Evolutionary conservation across 1,139 yeast genomes (phyloP).

Genomic region (Candida anutae): DNA sequence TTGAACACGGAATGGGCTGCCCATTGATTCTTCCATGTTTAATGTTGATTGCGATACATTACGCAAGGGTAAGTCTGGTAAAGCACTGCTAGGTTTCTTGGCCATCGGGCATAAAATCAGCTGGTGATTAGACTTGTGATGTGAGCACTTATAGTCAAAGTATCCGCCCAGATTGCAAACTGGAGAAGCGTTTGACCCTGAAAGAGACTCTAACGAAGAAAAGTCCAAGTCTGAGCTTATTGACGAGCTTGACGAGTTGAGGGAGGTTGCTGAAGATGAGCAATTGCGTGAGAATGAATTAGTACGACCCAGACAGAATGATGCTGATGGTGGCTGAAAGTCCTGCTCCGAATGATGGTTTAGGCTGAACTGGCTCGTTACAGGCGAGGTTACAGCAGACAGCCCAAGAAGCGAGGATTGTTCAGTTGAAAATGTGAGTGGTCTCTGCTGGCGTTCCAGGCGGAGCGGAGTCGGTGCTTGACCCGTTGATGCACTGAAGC

Average conservation of each 20-base stretch:
- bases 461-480: slow-evolving; percentile 3
- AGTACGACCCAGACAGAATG: slow-evolving; percentile 17
- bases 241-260: slow-evolving; percentile 21
- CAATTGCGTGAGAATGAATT: slow-evolving; percentile 15
- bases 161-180: slow-evolving; percentile 12
- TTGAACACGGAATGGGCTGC: too few species aligned
- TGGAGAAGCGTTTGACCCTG: slow-evolving; percentile 20
- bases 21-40: too few species aligned
- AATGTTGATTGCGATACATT: too few species aligned
- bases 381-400: slow-evolving; percentile 6
- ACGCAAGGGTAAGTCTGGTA: too few species aligned
- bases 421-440: slow-evolving; percentile 18
- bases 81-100: too few species aligned
- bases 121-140: too few species aligned
- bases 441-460: slow-evolving; percentile 11
- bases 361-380: slow-evolving; percentile 5
- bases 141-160: too few species aligned
- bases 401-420: slow-evolving; percentile 8
- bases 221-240: slow-evolving; percentile 19
- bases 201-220: slow-evolving; percentile 23
- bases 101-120: too few species aligned
- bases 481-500: slow-evolving; percentile 1
- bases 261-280: slow-evolving; percentile 16
- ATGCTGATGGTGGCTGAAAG: slow-evolving; percentile 29
- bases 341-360: slow-evolving; percentile 9